Base-by-base conservation (phyloP, 1,284 basidiomycete genomes). In the Ceratobasidium sp. region DNA sequence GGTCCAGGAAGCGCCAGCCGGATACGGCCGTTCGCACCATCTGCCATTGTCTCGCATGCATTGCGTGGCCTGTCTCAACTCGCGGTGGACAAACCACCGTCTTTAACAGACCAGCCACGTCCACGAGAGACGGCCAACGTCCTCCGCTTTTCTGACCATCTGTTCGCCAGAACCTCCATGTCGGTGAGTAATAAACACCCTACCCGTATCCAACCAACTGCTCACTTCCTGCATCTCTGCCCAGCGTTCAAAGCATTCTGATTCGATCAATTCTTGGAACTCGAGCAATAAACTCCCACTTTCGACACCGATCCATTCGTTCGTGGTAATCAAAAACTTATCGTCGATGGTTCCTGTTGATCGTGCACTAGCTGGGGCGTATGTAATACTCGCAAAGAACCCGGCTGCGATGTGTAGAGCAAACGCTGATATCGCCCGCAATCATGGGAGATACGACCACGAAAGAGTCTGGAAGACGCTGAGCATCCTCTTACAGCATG, bases 21-120 rank as follows among this genome's bases (percentile, higher is more conserved):
- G n/a, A 49, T 72, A 48, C 56, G 74, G 43, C 75, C 73, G 13
- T 74, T 76, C 24, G 59, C 76, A 2, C 59, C 75, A 19, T 74
- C 71, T 24, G 76, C 76, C 16, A 77, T 76, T 27, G 68, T 77
- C 22, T 69, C 75, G 11, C 75, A 77, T 71, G 76, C 76, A 22
- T 51, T 77, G 68, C 48, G 76, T 39, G 76, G 76, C 5, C 39
- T 77, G 27, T 76, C 76, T 43, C 66, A 68, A 31, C 65, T 77
- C 3, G 68, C 76, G n/a, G 71, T 68, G 31, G 76, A 77, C 53
- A 74, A 74, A 39, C 72, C 75, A 7, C 31, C 56, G 9, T 31
- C 76, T 22, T 49, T 66, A n/a, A 46, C 43, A 8, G 71, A 73
- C 13, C 75, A 77, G 31, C 22, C 58, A 14, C 48, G 68, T 11